phyloP scores from a whole-genome alignment of 2,329 filamentous ascomycete species.

The Claviceps digitariae region DNA sequence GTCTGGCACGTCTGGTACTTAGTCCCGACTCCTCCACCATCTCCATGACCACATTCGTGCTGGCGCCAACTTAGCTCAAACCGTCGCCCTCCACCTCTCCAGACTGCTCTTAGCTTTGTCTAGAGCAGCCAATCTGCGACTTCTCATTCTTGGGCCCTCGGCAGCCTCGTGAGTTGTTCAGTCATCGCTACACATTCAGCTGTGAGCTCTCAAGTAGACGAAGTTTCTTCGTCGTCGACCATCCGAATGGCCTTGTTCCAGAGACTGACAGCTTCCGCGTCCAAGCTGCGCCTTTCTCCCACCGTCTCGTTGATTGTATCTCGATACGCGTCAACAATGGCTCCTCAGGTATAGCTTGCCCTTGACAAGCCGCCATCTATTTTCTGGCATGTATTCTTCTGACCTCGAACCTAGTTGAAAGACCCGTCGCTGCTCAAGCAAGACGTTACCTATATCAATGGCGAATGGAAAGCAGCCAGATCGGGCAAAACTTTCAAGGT shows the following conservation, averaged over 20 bases:
- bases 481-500: constrained; percentile 91
- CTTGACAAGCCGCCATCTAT: not conserved
- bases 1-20: too few species aligned
- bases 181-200: too few species aligned
- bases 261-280: constrained; percentile 16
- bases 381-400: not conserved
- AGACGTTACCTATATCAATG: constrained; percentile 74
- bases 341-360: constrained; percentile 31
- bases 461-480: constrained; percentile 75
- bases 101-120: not conserved
- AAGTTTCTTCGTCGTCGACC: not conserved
- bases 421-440: constrained; percentile 75
- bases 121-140: not conserved
- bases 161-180: too few species aligned
- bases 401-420: constrained; percentile 42
- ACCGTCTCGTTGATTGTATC: constrained; percentile 14
- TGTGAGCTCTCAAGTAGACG: not conserved
- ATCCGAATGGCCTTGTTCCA: constrained; percentile 19
- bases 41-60: not conserved
- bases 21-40: too few species aligned
- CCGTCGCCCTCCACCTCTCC: not conserved
- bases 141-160: not conserved
- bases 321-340: constrained; percentile 33
- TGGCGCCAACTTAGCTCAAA: not conserved
- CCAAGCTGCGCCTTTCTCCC: constrained; percentile 16